A percentile compares a stretch with the other conserved stretches of the same genome.
phyloP scores from a whole-genome alignment of 371 early-diverging fungal genomes.

The Mucor racemosus region DNA sequence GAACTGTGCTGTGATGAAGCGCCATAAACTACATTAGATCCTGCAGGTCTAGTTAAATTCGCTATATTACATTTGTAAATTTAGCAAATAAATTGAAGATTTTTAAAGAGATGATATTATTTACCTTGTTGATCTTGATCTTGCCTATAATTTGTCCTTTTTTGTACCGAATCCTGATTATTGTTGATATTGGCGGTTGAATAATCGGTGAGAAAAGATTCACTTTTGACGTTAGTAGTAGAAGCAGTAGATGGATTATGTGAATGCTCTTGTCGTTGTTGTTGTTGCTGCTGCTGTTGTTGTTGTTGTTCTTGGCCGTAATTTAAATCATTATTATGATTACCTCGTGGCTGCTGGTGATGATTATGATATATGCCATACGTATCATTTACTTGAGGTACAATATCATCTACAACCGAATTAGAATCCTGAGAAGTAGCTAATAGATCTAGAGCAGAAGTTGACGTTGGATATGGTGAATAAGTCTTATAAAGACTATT shows the following conservation, averaged over 20 bases:
- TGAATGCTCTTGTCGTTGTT: neutral
- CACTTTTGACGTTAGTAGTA: conserved; percentile 4
- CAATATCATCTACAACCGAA: conserved; percentile 1
- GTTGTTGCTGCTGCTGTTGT: neutral
- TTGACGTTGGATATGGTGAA: neutral
- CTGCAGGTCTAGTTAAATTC: neutral
- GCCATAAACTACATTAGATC: neutral
- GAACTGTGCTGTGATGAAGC: neutral
- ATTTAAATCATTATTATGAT: neutral
- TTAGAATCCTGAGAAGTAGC: conserved; percentile 4
- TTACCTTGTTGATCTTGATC: neutral
- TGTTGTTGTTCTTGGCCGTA: neutral
- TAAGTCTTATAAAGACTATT: neutral
- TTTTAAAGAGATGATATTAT: neutral
- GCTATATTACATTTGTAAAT: neutral
- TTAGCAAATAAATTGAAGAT: neutral
- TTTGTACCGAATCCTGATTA: neutral
- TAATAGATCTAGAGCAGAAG: neutral
- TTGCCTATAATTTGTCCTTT: neutral
- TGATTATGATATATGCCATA: conserved; percentile 4
- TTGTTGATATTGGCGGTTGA: neutral
- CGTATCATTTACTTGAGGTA: neutral
- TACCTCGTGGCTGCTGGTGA: neutral
- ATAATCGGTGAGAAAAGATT: conserved; percentile 2
- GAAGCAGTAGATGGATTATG: too few species aligned